A percentile compares a stretch with the other conserved stretches of the same genome.
Evolutionary conservation across 2,329 filamentous ascomycete species (phyloP).

Genomic region (Colletotrichum ledebouriae): DNA sequence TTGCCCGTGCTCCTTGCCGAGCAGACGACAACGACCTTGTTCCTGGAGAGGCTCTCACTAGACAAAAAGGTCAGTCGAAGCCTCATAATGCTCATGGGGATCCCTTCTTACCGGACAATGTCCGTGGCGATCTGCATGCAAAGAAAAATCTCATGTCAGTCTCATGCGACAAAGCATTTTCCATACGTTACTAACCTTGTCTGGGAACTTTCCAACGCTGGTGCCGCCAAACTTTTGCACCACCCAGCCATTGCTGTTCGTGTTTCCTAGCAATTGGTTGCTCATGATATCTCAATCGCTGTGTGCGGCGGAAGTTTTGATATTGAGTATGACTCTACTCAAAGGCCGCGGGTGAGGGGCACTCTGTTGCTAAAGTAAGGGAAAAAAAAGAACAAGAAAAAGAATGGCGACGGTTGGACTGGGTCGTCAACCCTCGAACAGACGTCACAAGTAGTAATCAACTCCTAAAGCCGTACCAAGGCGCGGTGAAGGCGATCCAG

Average conservation of each 20-base stretch:
- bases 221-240: constrained; percentile 97
- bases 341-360: constrained; percentile 29
- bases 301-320: constrained; percentile 10
- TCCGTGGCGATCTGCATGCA: constrained; percentile 70
- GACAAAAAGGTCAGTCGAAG: constrained; percentile 42
- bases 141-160: constrained; percentile 44
- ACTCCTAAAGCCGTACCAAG: neutral
- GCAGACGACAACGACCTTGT: constrained; percentile 92
- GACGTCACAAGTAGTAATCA: neutral
- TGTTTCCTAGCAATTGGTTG: constrained; percentile 48
- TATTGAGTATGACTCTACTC: constrained; percentile 32
- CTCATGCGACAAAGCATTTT: constrained; percentile 45
- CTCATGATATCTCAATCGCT: constrained; percentile 37
- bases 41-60: constrained; percentile 72
- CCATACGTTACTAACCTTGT: constrained; percentile 63
- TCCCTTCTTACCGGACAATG: constrained; percentile 70
- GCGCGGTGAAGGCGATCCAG: constrained; percentile 1
- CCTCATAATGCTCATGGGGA: neutral
- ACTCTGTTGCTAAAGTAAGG: constrained; percentile 25
- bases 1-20: constrained; percentile 95
- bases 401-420: constrained; percentile 30
- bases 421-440: constrained; percentile 31
- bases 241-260: constrained; percentile 74
- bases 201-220: constrained; percentile 93
- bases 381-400: constrained; percentile 19